phyloP scores from a whole-genome alignment of 2,329 filamentous ascomycete species.

The Byssoonygena ceratinophila region DNA sequence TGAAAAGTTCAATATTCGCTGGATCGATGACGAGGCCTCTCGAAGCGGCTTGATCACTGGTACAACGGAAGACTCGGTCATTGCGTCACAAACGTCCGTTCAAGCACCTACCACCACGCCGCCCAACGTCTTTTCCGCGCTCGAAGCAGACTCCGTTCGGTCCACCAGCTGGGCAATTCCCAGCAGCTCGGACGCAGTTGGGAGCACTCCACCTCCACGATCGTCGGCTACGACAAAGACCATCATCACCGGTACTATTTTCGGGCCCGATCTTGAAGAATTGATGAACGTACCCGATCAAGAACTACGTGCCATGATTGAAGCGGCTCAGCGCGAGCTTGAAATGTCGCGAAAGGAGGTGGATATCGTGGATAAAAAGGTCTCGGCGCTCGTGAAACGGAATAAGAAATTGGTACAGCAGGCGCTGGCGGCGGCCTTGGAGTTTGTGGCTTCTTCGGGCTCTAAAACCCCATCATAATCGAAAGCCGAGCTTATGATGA shows the following conservation, averaged over 20 bases:
- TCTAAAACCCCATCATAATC: background rate
- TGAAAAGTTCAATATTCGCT: constrained; percentile 38
- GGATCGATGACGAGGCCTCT: constrained; percentile 32
- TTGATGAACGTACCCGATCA: constrained; percentile 35
- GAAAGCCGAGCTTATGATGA: background rate
- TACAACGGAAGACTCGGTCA: constrained; percentile 20
- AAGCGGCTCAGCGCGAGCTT: constrained; percentile 51
- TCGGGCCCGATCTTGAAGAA: constrained; percentile 31
- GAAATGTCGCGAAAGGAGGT: constrained; percentile 62
- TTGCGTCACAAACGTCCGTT: constrained; percentile 17
- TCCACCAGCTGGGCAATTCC: constrained; percentile 19
- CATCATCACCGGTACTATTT: constrained; percentile 24
- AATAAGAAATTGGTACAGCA: constrained; percentile 37
- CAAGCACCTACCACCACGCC: constrained; percentile 16
- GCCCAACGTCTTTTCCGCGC: constrained; percentile 29
- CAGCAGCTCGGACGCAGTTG: background rate
- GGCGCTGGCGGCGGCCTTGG: constrained; percentile 26
- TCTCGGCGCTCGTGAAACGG: constrained; percentile 32
- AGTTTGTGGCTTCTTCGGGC: constrained; percentile 15
- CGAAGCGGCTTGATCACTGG: constrained; percentile 21
- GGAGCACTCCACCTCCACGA: constrained; percentile 1
- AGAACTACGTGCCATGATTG: constrained; percentile 32
- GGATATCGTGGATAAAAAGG: constrained; percentile 38
- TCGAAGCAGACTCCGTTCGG: constrained; percentile 33
- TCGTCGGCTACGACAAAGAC: constrained; percentile 28